A percentile compares a stretch with the other conserved stretches of the same genome.
phyloP scores from a whole-genome alignment of 306 rosid genomes.

The Glycine tomentella region DNA sequence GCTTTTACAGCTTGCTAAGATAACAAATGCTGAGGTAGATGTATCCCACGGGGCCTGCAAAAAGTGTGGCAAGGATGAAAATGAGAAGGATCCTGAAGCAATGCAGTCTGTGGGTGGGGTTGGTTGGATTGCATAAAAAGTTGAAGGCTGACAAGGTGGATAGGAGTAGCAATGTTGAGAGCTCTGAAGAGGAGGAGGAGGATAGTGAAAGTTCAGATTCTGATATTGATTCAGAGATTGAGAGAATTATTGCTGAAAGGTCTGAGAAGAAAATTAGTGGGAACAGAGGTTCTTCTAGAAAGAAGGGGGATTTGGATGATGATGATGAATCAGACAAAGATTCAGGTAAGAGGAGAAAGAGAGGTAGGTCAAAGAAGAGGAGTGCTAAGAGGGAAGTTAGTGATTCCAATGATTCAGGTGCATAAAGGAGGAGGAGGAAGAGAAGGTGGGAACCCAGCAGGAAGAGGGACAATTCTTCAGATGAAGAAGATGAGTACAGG shows the following conservation, averaged over 20 bases:
- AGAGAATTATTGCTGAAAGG: constrained; percentile 74
- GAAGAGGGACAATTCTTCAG: constrained; percentile 51
- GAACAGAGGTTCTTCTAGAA: constrained; percentile 59
- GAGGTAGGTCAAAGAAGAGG: constrained; percentile 88
- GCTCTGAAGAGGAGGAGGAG: constrained; percentile 70
- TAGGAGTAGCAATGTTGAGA: constrained; percentile 55
- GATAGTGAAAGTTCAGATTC: constrained; percentile 82
- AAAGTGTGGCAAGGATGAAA: constrained; percentile 83
- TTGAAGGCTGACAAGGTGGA: constrained; percentile 61
- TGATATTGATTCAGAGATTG: constrained; percentile 78
- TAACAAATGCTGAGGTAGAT: constrained; percentile 78
- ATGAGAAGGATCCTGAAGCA: constrained; percentile 66
- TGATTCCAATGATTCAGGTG: constrained; percentile 72
- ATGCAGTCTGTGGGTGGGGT: constrained; percentile 61
- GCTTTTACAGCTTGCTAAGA: constrained; percentile 90
- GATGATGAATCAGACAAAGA: constrained; percentile 59
- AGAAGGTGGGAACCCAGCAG: constrained; percentile 64
- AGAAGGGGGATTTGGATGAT: constrained; percentile 54
- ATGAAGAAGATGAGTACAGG: constrained; percentile 47
- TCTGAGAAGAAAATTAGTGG: constrained; percentile 60
- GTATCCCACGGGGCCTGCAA: constrained; percentile 89
- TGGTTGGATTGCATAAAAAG: constrained; percentile 66
- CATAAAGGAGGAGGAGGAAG: constrained; percentile 59
- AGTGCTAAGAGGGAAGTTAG: constrained; percentile 62
- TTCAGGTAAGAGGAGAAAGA: constrained; percentile 67